Evolutionary conservation across 768 basidiomycete genomes (phyloP), one percentile per base, ranked within the genome.

Genomic region (Collybia mongolica): DNA sequence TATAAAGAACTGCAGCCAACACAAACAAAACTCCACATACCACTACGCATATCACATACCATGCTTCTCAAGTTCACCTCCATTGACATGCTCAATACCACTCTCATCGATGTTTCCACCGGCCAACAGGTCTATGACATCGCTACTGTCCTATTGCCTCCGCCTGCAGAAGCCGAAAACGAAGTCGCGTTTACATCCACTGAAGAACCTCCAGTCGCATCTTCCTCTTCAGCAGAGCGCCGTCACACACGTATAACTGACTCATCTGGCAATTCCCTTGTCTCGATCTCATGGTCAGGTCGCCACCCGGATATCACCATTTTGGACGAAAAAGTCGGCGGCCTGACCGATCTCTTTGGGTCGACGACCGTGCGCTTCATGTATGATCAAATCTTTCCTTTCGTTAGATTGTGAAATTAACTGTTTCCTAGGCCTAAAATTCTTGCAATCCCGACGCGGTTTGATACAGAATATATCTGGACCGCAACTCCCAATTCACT

Each of bases 51-150:
- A 49, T 39, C 44, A 42, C 23, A 44, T 60, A 63, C 46, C 41
- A 84, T 82, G 82, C 63, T 84, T 26, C 72, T 83, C 62, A 82
- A 75, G 71, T 83, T 83, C 61, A 77, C 80, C 37, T 70, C 77
- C 26, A 61, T 75, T 14, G 81, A 84, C 54, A 79, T 84, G 63
- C 74, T 84, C 36, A 79, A 84, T 59, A 76, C 77, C 1, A 54
- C 71, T 14, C 79, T 84, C 38, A 60, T 81, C 54, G 74, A 81
- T 55, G 75, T 81, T 2, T 67, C 73, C n/a, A 77, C 81, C 11
- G 75, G 80, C 32, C 59, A 71, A 39, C 62, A 70, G 9, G 73
- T 72, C 18, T 84, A 76, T 53, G 71, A 74, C 14, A 81, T 84
- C 45, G 61, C 70, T 22, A 83, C 83, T 19, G 54, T 62, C 62